A percentile compares a stretch with the other conserved stretches of the same genome.
Conservation (phyloP, 2,329 filamentous ascomycete species). For the Exophiala sideris region DNA sequence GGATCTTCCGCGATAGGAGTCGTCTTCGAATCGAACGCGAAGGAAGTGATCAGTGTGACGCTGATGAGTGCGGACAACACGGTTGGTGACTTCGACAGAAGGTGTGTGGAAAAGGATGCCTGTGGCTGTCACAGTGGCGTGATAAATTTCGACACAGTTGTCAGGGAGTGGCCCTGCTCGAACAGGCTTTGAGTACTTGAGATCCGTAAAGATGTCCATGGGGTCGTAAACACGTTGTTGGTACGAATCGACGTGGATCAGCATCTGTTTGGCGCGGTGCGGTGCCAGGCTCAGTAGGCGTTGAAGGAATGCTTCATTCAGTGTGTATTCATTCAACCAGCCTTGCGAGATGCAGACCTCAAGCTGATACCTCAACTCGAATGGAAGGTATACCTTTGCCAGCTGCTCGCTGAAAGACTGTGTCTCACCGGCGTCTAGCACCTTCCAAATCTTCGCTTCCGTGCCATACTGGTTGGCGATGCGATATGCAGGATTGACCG, state of each 20-base stretch:
- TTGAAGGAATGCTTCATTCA: constrained; percentile 65
- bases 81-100: constrained; percentile 79
- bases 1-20: constrained; percentile 55
- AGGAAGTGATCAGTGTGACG: constrained; percentile 75
- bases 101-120: constrained; percentile 76
- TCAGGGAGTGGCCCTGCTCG: constrained; percentile 57
- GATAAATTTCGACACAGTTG: constrained; percentile 72
- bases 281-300: constrained; percentile 54
- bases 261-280: constrained; percentile 58
- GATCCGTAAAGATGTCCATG: constrained; percentile 65
- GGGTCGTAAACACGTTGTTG: constrained; percentile 64
- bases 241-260: constrained; percentile 70
- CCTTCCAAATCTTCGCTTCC: constrained; percentile 35
- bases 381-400: constrained; percentile 52
- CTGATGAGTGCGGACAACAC: constrained; percentile 72
- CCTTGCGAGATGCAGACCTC: constrained; percentile 88
- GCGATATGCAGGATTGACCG: constrained; percentile 43
- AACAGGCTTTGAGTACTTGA: constrained; percentile 44
- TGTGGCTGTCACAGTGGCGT: constrained; percentile 78
- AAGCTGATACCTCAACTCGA: constrained; percentile 79
- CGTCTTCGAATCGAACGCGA: constrained; percentile 84
- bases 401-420: constrained; percentile 19
- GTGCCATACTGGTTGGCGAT: constrained; percentile 44
- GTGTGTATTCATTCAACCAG: constrained; percentile 70
- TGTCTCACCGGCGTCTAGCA: constrained; percentile 34